These are phyloP conservation scores for Penicillium argentinense DNA, from an alignment of 495 filamentous ascomycete genomes.

Conservation along the genomic window DNA sequence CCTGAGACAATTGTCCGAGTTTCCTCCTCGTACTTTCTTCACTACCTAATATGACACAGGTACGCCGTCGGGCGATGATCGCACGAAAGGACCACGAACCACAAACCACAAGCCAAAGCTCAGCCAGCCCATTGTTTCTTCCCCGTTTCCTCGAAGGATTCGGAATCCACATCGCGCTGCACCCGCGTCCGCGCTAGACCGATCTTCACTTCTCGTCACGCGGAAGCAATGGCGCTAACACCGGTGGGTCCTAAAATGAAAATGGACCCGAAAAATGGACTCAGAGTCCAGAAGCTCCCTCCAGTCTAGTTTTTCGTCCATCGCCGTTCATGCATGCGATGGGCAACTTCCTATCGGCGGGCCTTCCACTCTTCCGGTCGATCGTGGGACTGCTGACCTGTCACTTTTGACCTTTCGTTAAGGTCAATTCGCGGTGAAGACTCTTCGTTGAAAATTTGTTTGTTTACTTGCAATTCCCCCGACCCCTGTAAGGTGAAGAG, in stretches of 20 bases:
- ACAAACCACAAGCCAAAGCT: no score
- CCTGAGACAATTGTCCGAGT: no score
- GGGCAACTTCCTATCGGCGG: no score
- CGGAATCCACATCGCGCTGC: conserved; percentile 11
- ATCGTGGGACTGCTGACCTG: not conserved
- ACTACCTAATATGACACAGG: no score
- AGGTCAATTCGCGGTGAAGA: no score
- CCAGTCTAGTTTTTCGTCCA: not conserved
- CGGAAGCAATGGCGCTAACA: conserved; percentile 13
- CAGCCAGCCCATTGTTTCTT: not conserved
- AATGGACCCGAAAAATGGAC: not conserved
- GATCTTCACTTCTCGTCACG: conserved; percentile 14
- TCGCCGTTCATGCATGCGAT: conserved; percentile 2
- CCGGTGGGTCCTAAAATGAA: conserved; percentile 3
- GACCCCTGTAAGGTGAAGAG: no score
- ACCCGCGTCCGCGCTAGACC: conserved; percentile 10
- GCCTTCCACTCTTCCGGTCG: not conserved
- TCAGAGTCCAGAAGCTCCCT: not conserved
- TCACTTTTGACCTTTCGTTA: no score
- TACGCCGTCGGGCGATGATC: no score
- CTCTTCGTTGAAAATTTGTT: no score
- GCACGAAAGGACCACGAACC: no score
- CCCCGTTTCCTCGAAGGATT: conserved; percentile 3
- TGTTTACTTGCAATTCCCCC: no score
- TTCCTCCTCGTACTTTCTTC: no score